phyloP scores from a whole-genome alignment of 2,329 filamentous ascomycete genomes.

The Fusarium nelsonii region DNA sequence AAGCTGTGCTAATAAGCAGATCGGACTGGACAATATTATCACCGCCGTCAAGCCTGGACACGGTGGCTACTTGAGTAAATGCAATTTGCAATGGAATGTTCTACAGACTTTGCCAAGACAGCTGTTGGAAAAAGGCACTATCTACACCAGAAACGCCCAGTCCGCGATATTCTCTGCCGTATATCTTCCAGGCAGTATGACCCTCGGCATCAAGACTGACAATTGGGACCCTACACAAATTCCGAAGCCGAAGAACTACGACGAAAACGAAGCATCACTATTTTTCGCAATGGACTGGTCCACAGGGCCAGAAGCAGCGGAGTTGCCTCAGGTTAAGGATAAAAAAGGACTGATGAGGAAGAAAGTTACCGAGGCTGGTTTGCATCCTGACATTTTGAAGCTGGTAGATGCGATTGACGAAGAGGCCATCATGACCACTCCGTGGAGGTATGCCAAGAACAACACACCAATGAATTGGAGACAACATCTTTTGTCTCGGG shows the following conservation, averaged over 20 bases:
- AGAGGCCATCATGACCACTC: background rate
- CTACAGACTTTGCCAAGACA: background rate
- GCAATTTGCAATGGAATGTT: background rate
- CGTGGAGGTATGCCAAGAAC: background rate
- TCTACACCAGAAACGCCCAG: background rate
- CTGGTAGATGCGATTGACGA: background rate
- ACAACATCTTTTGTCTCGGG: fast-evolving
- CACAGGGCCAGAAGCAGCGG: background rate
- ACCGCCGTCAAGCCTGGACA: background rate
- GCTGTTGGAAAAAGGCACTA: background rate
- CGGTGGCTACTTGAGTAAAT: background rate
- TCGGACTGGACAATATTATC: background rate
- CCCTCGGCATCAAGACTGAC: fast-evolving
- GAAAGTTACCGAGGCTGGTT: background rate
- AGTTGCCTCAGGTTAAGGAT: background rate
- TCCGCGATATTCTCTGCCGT: background rate
- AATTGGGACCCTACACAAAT: fast-evolving
- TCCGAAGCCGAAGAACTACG: background rate
- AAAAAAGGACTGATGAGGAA: background rate
- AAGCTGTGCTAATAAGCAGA: background rate
- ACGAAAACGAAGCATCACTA: background rate
- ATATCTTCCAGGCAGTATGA: background rate
- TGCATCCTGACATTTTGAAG: background rate
- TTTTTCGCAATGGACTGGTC: background rate
- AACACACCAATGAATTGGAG: background rate